Evolutionary conservation across 1,139 yeast species (phyloP).

Genomic region (Lodderomyces margitis): DNA sequence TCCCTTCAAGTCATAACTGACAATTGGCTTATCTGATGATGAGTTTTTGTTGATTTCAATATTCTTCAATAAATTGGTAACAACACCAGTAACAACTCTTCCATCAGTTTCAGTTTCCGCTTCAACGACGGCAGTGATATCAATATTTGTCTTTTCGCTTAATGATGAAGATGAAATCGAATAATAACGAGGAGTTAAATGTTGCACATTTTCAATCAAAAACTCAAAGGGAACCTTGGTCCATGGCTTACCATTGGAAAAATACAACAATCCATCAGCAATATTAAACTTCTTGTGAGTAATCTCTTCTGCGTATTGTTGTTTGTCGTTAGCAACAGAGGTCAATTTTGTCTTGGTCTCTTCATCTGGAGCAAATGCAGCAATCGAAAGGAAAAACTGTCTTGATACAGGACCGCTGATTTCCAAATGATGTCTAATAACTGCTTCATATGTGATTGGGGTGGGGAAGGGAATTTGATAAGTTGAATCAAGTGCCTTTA

Average conservation of each 20-base stretch:
- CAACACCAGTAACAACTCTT: constrained; percentile 67
- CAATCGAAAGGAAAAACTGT: constrained; percentile 74
- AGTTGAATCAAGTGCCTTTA: constrained; percentile 75
- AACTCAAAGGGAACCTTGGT: constrained; percentile 76
- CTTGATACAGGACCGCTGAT: constrained; percentile 93
- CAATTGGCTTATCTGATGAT: constrained; percentile 39
- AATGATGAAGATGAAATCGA: constrained; percentile 91
- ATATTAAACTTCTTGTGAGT: constrained; percentile 62
- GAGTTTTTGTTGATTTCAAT: constrained; percentile 61
- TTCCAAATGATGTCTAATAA: constrained; percentile 83
- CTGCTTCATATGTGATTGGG: constrained; percentile 88
- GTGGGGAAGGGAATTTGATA: constrained; percentile 74
- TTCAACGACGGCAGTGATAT: constrained; percentile 93
- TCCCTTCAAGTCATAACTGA: constrained; percentile 71
- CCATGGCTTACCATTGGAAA: constrained; percentile 73
- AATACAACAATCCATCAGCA: constrained; percentile 66
- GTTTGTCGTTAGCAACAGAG: constrained; percentile 67
- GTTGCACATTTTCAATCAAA: constrained; percentile 75
- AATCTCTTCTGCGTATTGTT: constrained; percentile 61
- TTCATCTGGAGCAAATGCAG: constrained; percentile 76
- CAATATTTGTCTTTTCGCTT: constrained; percentile 71
- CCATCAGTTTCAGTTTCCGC: constrained; percentile 50
- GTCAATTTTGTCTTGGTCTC: constrained; percentile 52
- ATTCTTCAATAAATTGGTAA: constrained; percentile 82
- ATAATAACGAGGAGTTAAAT: constrained; percentile 90